A percentile compares a stretch with the other conserved stretches of the same genome.
These are phyloP conservation scores for Ceratobasidium sp. DNA, from an alignment of 1,284 basidiomycete species.

Conservation along the genomic window DNA sequence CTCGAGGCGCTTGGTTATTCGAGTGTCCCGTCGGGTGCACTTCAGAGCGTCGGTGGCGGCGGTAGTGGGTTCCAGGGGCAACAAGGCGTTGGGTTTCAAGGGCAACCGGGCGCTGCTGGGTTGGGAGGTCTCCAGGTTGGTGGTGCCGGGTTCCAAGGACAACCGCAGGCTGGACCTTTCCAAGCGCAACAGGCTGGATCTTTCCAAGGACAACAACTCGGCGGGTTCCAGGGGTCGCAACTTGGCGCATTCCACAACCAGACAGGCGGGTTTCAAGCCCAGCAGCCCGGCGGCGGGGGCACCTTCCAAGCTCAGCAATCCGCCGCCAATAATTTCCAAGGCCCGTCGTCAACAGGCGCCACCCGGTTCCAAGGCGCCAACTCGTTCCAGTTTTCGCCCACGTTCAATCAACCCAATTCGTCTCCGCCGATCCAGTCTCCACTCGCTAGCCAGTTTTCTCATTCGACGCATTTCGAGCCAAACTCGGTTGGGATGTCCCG, in stretches of 20 bases:
- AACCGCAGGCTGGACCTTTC: not conserved
- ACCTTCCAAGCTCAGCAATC: not conserved
- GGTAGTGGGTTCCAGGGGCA: not conserved
- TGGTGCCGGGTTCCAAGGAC: not conserved
- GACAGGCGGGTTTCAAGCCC: not conserved
- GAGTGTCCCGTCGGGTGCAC: slow-evolving; percentile 17
- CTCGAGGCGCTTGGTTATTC: slow-evolving; percentile 43
- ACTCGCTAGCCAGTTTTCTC: slow-evolving; percentile 1
- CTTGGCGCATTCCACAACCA: not conserved
- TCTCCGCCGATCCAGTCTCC: slow-evolving; percentile 21
- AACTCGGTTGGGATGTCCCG: slow-evolving; percentile 31
- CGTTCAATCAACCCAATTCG: not conserved
- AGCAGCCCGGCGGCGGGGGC: not conserved
- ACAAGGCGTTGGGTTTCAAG: slow-evolving; percentile 24
- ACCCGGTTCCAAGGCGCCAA: slow-evolving; percentile 8
- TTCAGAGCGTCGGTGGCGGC: not conserved
- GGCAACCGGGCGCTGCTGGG: not conserved
- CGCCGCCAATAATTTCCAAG: not conserved
- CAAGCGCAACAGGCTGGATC: slow-evolving; percentile 12
- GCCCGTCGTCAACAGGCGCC: not conserved
- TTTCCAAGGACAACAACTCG: not conserved
- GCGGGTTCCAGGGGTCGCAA: not conserved
- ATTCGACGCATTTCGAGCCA: slow-evolving; percentile 18
- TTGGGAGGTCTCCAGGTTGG: too few relatives aligned
- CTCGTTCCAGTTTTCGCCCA: not conserved